Conservation (phyloP, 257 asterid species). For the Scutellaria baicalensis region DNA sequence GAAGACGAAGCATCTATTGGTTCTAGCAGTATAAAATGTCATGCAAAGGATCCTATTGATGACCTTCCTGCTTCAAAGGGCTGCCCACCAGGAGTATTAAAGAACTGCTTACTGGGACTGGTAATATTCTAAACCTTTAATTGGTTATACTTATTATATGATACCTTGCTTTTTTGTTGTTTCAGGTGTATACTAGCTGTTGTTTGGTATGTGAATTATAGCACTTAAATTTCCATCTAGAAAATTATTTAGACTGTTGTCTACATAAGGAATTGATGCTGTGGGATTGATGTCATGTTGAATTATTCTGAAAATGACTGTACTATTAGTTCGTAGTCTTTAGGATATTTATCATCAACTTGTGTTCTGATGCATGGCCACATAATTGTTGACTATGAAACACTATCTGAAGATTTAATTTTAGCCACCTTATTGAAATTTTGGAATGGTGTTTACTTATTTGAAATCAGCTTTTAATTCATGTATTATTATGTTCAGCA, state of each 20-base stretch:
- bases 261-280: neutral
- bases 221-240: neutral
- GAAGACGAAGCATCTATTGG: constrained; percentile 21
- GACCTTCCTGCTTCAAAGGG: constrained; percentile 26
- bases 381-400: neutral
- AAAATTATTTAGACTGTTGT: neutral
- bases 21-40: constrained; percentile 24
- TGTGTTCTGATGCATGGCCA: neutral
- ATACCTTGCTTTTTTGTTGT: neutral
- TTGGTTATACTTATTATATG: neutral
- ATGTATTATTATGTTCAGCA: neutral
- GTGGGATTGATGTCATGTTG: neutral
- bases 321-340: neutral
- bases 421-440: neutral
- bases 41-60: constrained; percentile 28
- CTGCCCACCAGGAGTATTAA: constrained; percentile 19
- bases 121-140: constrained; percentile 36
- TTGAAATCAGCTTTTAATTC: neutral
- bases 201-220: neutral
- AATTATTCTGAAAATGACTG: neutral
- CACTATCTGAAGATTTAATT: neutral
- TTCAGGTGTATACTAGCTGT: constrained; percentile 4
- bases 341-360: neutral
- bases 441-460: neutral
- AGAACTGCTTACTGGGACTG: constrained; percentile 67